Base-by-base conservation (phyloP, 1,139 yeast genomes). In the Pichia kudriavzevii region DNA sequence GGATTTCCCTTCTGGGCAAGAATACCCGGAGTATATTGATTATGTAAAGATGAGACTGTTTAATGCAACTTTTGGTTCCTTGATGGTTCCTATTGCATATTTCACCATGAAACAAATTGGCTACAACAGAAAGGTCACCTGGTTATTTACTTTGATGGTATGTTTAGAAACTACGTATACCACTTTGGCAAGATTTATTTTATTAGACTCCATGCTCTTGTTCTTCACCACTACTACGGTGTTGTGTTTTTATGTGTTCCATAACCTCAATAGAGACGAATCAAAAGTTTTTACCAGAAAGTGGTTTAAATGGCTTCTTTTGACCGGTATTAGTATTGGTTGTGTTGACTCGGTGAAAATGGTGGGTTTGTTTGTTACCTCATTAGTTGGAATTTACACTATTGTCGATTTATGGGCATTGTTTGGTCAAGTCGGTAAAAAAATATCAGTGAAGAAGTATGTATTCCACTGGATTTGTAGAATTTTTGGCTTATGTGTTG, bases 221-320 rank as follows among this genome's bases (percentile, higher is more conserved):
- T 82, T 85, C 55, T 93, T 91, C 67, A 91, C 97, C 17, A 85
- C 84, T 31, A 67, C 88, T 10, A 82, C 96, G 4, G 71, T 87
- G 43, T 79, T 71, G 56, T 75, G 85, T 45, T 77, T 88, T 55
- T 74, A 78, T 40, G 71, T 79, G 59, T 91, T 84, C 67, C 91
- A 88, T 63, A 76, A 71, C 51, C 69, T 73, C 53, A 85, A 85
- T 61, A 58, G 60, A 34, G 55, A 55, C 32, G 70, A 78, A 20
- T 44, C 49, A 11, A 55, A 59, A 31, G 60, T 59, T 28, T 93
- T 93, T 56, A 52, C 80, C 17, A 65, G 78, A 51, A 77, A 80
- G 58, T 93, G 99, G 98, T 85, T 94, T 93, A 79, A 79, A 57
- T 88, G 97, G 96, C 61, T 91, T 32, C 52, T 79, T 22, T 61